Evolutionary conservation across 805 yeast species (phyloP).

Genomic region (Candida chilensis): DNA sequence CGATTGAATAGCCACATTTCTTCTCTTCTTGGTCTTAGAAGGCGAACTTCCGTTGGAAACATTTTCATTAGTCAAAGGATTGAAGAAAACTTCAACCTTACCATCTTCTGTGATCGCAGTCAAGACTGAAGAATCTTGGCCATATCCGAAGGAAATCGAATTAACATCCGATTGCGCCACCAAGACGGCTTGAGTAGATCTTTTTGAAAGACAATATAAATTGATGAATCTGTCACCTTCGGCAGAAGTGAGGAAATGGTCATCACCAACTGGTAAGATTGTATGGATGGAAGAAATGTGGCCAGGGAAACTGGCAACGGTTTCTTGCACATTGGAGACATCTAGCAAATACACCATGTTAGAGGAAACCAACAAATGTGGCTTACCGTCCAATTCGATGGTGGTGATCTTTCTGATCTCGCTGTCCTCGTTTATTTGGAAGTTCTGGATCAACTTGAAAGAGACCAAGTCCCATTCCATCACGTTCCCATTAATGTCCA

Average conservation of each 20-base stretch:
- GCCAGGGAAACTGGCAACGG: slow-evolving; percentile 57
- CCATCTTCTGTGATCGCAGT: slow-evolving; percentile 72
- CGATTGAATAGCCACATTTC: slow-evolving; percentile 40
- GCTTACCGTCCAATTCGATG: slow-evolving; percentile 19
- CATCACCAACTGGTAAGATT: slow-evolving; percentile 26
- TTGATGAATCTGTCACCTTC: slow-evolving; percentile 76
- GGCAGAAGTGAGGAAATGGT: slow-evolving; percentile 61
- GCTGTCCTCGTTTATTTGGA: slow-evolving; percentile 28
- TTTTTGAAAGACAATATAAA: slow-evolving; percentile 41
- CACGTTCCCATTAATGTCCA: slow-evolving; percentile 49
- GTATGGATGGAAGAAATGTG: slow-evolving; percentile 62
- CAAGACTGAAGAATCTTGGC: slow-evolving; percentile 23
- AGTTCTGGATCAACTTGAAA: slow-evolving; percentile 28
- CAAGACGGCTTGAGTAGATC: slow-evolving; percentile 43
- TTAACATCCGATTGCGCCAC: slow-evolving; percentile 60
- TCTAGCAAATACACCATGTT: slow-evolving; percentile 54
- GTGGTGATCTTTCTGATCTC: slow-evolving; percentile 17
- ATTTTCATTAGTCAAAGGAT: slow-evolving; percentile 26
- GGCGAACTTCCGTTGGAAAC: slow-evolving; percentile 2
- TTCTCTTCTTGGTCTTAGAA: slow-evolving; percentile 22
- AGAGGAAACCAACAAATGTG: slow-evolving; percentile 53
- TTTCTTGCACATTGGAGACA: slow-evolving; percentile 18
- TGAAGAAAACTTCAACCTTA: slow-evolving; percentile 56
- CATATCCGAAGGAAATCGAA: slow-evolving; percentile 26
- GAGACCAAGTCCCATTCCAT: slow-evolving; percentile 52